Evolutionary conservation across 108 stramenopile species (phyloP), one percentile per base, ranked within the genome.

Genomic region (Cyclotella sp.): DNA sequence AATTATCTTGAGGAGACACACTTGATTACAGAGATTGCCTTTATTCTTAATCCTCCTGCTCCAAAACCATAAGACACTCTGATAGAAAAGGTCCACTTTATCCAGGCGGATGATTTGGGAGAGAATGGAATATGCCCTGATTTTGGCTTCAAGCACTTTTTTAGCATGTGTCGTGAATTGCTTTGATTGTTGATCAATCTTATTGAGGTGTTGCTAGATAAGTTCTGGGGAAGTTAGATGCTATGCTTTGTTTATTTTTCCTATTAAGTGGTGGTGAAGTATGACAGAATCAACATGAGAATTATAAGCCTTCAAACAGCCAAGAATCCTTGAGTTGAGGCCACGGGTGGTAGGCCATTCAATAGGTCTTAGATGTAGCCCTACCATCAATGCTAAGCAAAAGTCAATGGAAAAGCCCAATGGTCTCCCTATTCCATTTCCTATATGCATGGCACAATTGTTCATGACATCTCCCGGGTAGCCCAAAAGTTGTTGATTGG

Each of bases 401-500:
- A 76, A 19, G 58, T 76, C 76, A 3, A 67, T 12, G 28, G 3
- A 24, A 68, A 44, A 29, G 24, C 45, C n/a, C 5, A 28, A 60
- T 9, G 63, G 73, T 13, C 64, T 63, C 4, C 73, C 73, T 13
- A 64, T n/a, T 9, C 73, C 73, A 30, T 24, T 64, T 6, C 64
- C 63, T 11, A 63, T 34, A 22, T 62, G 73, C 63, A 74, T 51
- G 19, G 46, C 63, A 44, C 73, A 52, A 8, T 45, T 63, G 4
- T 28, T 28, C 19, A 22, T 29, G 3, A 70, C 24, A 10, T 66
- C 24, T 69, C 67, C 8, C 6, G 5, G 1, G 52, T 68, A 9
- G 66, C 68, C 68, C 67, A 76, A 0, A 70, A 18, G 0, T 24
- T 67, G 40, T 76, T 69, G 42, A 77, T 77, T 0, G 68, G 76